Conservation (phyloP, 2,329 filamentous ascomycete species). For the Sphaerulina vaccinii region DNA sequence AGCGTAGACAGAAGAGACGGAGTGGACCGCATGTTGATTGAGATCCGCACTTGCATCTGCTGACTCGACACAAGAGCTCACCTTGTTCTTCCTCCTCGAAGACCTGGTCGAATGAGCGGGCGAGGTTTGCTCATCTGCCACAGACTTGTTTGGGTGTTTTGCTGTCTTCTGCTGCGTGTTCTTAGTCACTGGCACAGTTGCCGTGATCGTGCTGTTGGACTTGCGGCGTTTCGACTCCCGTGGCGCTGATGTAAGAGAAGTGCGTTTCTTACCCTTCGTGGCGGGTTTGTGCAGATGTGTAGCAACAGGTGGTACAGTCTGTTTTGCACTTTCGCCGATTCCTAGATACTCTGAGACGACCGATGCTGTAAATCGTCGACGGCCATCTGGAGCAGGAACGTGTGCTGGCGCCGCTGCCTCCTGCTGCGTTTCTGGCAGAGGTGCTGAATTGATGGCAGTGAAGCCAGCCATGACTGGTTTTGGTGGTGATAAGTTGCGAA, state of each 20-base stretch:
- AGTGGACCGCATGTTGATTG: not conserved
- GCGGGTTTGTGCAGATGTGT: slow-evolving; percentile 17
- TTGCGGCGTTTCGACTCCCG: slow-evolving; percentile 18
- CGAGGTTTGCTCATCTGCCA: not conserved
- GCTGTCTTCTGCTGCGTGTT: not conserved
- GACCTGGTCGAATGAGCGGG: not conserved
- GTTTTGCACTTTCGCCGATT: not conserved
- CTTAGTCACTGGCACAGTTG: not conserved
- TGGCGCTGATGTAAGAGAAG: slow-evolving; percentile 1
- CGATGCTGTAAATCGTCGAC: not conserved
- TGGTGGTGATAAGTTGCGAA: not conserved
- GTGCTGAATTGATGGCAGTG: slow-evolving; percentile 25
- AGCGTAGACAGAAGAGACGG: slow-evolving; percentile 19
- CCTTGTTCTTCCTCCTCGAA: not conserved
- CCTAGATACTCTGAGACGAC: slow-evolving; percentile 20
- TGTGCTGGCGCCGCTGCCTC: not conserved
- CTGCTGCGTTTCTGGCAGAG: not conserved
- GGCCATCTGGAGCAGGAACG: not conserved
- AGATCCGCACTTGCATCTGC: not conserved
- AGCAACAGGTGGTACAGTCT: slow-evolving; percentile 9
- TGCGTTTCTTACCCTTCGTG: slow-evolving; percentile 22
- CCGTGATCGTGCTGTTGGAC: slow-evolving; percentile 7
- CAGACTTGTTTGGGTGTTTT: not conserved
- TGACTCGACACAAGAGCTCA: not conserved
- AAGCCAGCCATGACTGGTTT: slow-evolving; percentile 15